phyloP scores from a whole-genome alignment of 2,329 filamentous ascomycete genomes.

The Claviceps sp. region DNA sequence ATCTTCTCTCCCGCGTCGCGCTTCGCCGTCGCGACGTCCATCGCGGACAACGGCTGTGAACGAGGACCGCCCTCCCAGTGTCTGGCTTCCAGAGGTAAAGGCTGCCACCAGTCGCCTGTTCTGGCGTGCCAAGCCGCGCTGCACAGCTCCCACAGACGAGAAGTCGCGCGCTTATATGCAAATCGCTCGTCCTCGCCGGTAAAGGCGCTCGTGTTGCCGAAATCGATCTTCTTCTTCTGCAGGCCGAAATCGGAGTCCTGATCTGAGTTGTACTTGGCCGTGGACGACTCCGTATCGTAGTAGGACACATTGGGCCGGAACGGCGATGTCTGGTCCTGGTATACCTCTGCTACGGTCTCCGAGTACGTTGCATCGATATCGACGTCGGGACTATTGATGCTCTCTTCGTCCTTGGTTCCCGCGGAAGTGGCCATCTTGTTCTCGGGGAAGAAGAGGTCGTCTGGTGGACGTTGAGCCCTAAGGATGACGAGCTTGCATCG shows the following conservation, averaged over 20 bases:
- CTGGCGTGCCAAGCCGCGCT: conserved; percentile 57
- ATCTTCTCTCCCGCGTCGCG: conserved; percentile 16
- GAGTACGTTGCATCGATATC: conserved; percentile 31
- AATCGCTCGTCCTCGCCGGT: conserved; percentile 74
- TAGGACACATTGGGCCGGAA: conserved; percentile 68
- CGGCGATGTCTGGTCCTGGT: conserved; percentile 62
- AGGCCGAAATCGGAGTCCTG: conserved; percentile 43
- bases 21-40: conserved; percentile 1
- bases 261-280: conserved; percentile 39
- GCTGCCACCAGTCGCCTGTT: conserved; percentile 56
- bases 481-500: conserved; percentile 57
- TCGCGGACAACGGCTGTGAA: conserved; percentile 11
- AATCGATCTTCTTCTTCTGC: conserved; percentile 38
- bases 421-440: conserved; percentile 12
- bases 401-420: conserved; percentile 3
- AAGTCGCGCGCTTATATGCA: conserved; percentile 64
- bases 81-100: conserved; percentile 47
- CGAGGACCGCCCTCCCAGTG: conserved; percentile 46
- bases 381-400: conserved; percentile 14
- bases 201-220: conserved; percentile 52
- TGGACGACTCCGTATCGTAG: conserved; percentile 37
- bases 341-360: conserved; percentile 48
- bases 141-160: conserved; percentile 74
- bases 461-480: conserved; percentile 52
- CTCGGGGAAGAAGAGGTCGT: conserved; percentile 68